A percentile compares a stretch with the other conserved stretches of the same genome.
phyloP scores from a whole-genome alignment of 75 land plant genomes.

The Chamaecyparis obtusa region DNA sequence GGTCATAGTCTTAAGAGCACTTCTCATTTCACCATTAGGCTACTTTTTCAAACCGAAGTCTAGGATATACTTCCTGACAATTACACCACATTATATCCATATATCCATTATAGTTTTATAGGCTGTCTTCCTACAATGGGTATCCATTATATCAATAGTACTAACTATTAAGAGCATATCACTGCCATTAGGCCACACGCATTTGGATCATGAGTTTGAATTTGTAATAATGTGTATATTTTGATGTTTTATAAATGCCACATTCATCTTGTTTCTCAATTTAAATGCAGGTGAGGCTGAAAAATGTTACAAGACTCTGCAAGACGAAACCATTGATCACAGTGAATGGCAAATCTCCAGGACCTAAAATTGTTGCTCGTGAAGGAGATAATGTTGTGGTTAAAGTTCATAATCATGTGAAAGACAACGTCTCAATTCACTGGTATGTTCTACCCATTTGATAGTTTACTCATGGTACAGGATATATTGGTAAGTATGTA shows the following conservation, averaged over 20 bases:
- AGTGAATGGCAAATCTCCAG: slow-evolving; percentile 56
- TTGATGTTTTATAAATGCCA: neutral
- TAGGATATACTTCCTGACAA: too few species aligned
- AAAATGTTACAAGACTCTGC: slow-evolving; percentile 36
- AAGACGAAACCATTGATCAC: slow-evolving; percentile 37
- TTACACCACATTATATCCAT: too few species aligned
- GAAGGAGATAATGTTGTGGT: slow-evolving; percentile 45
- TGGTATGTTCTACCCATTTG: slow-evolving; percentile 22
- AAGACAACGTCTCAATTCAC: slow-evolving; percentile 41
- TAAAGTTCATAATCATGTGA: slow-evolving; percentile 34
- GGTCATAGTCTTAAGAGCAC: neutral
- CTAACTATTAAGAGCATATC: too few species aligned
- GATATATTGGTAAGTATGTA: neutral
- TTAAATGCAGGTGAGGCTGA: slow-evolving; percentile 32
- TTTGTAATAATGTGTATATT: neutral
- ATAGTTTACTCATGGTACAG: neutral
- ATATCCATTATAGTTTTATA: too few species aligned
- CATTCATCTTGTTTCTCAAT: neutral
- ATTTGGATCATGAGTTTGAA: neutral
- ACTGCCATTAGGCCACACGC: neutral
- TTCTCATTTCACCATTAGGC: neutral
- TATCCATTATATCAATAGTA: too few species aligned
- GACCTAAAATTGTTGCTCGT: slow-evolving; percentile 38
- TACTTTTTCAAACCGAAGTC: too few species aligned
- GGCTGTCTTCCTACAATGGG: too few species aligned